Evolutionary conservation across 305 asterid species (phyloP).

Genomic region (Fraxinus sp.): DNA sequence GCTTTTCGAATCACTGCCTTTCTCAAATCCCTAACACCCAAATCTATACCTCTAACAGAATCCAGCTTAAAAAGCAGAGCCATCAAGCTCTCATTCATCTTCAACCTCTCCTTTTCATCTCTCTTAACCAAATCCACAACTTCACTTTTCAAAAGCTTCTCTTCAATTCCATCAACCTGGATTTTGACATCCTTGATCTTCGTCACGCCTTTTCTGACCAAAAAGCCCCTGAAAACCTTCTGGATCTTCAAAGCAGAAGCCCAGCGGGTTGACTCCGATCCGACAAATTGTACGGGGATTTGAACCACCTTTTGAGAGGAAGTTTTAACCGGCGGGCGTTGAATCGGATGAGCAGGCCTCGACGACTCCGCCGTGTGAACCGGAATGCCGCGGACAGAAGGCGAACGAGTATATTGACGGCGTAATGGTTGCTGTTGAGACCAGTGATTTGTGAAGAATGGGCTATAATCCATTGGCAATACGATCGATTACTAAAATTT

Average conservation of each 20-base stretch:
- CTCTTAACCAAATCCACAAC: conserved; percentile 40
- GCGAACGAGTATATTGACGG: not conserved
- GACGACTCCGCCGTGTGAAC: not conserved
- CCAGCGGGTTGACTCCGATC: conserved; percentile 30
- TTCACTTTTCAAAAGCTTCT: conserved; percentile 33
- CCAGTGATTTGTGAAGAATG: conserved; percentile 37
- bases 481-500: not conserved
- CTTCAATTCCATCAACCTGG: conserved; percentile 62
- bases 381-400: not conserved
- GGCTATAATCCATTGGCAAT: conserved; percentile 3
- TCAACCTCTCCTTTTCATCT: conserved; percentile 56
- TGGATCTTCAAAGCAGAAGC: conserved; percentile 60
- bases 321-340: not conserved
- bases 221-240: conserved; percentile 71
- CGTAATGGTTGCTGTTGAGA: not conserved
- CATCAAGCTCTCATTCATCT: conserved; percentile 68
- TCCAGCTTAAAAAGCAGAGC: conserved; percentile 63
- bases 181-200: conserved; percentile 41
- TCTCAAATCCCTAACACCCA: conserved; percentile 62
- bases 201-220: conserved; percentile 58
- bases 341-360: not conserved
- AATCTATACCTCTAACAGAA: conserved; percentile 55
- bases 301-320: conserved; percentile 9
- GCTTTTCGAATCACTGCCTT: conserved; percentile 63
- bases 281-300: conserved; percentile 62